Base-by-base conservation (phyloP, 306 rosid genomes). In the Vachellia pachyceras region DNA sequence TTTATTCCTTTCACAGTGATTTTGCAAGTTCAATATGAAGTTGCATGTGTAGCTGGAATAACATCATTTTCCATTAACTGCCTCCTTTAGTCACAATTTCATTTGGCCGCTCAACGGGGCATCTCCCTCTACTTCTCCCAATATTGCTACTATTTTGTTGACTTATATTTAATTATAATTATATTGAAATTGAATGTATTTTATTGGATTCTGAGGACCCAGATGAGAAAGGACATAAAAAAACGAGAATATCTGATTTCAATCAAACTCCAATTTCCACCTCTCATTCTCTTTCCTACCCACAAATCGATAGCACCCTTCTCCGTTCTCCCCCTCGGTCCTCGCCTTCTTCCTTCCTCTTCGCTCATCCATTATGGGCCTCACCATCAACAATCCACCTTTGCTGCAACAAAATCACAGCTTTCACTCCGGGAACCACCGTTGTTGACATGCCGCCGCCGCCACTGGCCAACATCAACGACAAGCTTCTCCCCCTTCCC, bases 371-470 rank as follows among this genome's bases (percentile, higher is more conserved):
- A 45, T 41, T 11, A 91, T 87, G 93, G 88, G 77, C 47, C 18
- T 83, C 36, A 11, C 64, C 72, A 9, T 52, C 22, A 39, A 22
- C 80, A 58, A 10, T 33, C 70, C 58, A 9, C 39, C 42, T 15
- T 10, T 58, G 44, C 57, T 41, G 10, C 78, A 42, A 10, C 50
- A 65, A 45, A 47, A 81, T 17, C 50, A 49, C 78, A 69, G 63
- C 77, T 69, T 29, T 0, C 0, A 49, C 75, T 22, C 46, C 14
- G 2, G 5, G 36, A 80, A 15, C 79, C 71, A 9, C 78, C 78
- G 49, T 63, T 47, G 36, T 36, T 87, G 88, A 87, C 66, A 87
- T 87, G 90, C 85, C 90, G 14, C 89, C 91, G 79, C 88, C 65
- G 7, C 92, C 83, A 33, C 86, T 89, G 49, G 75, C 64, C 14